Base-by-base conservation (phyloP, 257 asterid genomes). In the Solanum etuberosum region DNA sequence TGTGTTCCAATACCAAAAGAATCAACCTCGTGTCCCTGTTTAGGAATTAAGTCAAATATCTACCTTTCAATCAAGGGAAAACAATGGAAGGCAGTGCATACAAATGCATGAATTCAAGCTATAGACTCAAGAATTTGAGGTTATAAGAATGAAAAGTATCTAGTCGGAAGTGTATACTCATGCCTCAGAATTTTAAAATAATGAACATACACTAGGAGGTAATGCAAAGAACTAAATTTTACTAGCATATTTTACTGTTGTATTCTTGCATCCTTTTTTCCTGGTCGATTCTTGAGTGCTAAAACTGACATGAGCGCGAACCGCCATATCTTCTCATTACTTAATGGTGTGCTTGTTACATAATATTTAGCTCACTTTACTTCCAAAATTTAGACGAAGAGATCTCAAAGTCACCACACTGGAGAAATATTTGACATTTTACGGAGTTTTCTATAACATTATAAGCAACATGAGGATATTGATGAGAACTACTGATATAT, bases 1-100 rank as follows among this genome's bases (percentile, higher is more conserved):
- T 95, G 98, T 38, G 98, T 97, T 88, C 99, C 99, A 86, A 97
- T 94, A 80, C 99, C 99, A 91, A 90, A 97, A 83, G 98, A 93
- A 93, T 97, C 98, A 84, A 95, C 92, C 90, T 94, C 98, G 70
- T 97, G 98, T 54, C 99, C 99, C 99, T 97, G 95, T 74, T 70
- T 70, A 90, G 85, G 89, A 83, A 29, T n/a, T 71, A 31, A 31
- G 83, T 18, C 80, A 80, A 46, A 46, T 80, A 46, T 80, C 40
- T 46, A 27, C 67, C 85, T 46, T 73, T 80, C 12, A 46, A 80
- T 46, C 67, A 80, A 46, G 42, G 85, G 85, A 5, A 74, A 46
- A 40, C 23, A 80, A 43, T 1, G 27, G 84, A 46, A 80, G 42
- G 29, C 42, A 80, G 29, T 27, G 42, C 40, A 29, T 46, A 46